These are phyloP conservation scores for Tetracentron sinense DNA, from an alignment of 164 flowering plant species.

Conservation along the genomic window DNA sequence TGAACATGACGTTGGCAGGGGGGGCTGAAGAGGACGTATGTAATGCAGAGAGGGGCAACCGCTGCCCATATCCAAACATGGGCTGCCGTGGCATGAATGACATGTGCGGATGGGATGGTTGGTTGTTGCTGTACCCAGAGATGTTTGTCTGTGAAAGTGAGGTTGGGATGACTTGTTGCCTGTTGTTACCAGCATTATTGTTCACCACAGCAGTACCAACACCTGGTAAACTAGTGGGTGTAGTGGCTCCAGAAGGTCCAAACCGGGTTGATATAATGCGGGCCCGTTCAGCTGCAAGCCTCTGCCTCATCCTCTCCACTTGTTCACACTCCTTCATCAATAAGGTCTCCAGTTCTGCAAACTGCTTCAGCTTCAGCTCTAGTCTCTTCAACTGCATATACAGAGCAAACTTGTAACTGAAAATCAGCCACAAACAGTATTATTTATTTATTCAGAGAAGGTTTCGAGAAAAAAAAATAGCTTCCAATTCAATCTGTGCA, in stretches of 20 bases:
- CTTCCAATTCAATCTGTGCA: background rate
- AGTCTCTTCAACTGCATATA: conserved; percentile 69
- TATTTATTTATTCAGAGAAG: too few relatives aligned
- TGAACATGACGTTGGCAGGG: conserved; percentile 42
- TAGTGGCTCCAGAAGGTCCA: too few relatives aligned
- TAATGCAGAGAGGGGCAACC: conserved; percentile 67
- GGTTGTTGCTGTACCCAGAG: conserved; percentile 52
- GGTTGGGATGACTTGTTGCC: conserved; percentile 49
- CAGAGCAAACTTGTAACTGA: background rate
- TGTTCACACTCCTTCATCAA: conserved; percentile 90
- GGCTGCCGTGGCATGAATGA: conserved; percentile 67
- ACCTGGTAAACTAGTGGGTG: conserved; percentile 27
- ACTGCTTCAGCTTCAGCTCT: conserved; percentile 94
- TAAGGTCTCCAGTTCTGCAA: conserved; percentile 88
- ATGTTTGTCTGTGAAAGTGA: conserved; percentile 54
- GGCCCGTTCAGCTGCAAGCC: conserved; percentile 69
- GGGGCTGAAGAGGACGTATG: conserved; percentile 57
- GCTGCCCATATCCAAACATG: conserved; percentile 69
- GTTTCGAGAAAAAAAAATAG: background rate
- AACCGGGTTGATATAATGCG: conserved; percentile 53
- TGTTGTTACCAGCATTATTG: conserved; percentile 32
- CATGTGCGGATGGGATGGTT: conserved; percentile 61
- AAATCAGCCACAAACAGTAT: too few relatives aligned
- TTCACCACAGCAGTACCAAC: conserved; percentile 33
- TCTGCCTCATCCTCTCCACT: conserved; percentile 80